Percentiles rank a stretch among this genome's conserved stretches.
Conservation (phyloP, 768 basidiomycete genomes). For the Phlebiopsis flavidoalba region DNA sequence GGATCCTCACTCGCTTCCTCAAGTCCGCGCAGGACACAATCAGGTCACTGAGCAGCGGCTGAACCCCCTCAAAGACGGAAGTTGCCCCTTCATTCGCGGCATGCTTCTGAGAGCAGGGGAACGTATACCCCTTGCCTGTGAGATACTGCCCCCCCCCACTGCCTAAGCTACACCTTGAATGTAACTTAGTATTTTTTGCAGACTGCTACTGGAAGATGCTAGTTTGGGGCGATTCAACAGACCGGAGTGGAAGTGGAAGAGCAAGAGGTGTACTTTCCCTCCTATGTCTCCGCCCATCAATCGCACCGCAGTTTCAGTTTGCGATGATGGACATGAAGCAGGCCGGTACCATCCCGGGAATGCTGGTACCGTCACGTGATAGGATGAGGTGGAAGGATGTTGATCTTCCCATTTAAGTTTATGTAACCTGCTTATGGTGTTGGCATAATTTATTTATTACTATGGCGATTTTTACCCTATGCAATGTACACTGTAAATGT, state of each 20-base stretch:
- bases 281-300: background rate
- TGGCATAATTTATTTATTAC: background rate
- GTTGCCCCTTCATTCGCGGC: constrained; percentile 42
- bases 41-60: constrained; percentile 56
- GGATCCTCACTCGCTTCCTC: constrained; percentile 64
- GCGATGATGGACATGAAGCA: background rate
- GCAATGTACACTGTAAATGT: background rate
- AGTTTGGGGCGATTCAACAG: constrained; percentile 29
- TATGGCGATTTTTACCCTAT: background rate
- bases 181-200: constrained; percentile 4
- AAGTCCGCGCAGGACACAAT: constrained; percentile 55
- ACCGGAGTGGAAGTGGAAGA: constrained; percentile 17
- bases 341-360: background rate
- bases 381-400: background rate
- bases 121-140: constrained; percentile 58
- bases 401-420: background rate
- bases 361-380: background rate
- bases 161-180: background rate
- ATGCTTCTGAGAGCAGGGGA: constrained; percentile 23
- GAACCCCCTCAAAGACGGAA: constrained; percentile 54
- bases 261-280: background rate
- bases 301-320: background rate
- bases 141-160: too few species aligned
- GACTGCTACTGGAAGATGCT: constrained; percentile 56
- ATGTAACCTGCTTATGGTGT: background rate